Base-by-base conservation (phyloP, 352 stramenopile species). In the Pythium volutum region DNA sequence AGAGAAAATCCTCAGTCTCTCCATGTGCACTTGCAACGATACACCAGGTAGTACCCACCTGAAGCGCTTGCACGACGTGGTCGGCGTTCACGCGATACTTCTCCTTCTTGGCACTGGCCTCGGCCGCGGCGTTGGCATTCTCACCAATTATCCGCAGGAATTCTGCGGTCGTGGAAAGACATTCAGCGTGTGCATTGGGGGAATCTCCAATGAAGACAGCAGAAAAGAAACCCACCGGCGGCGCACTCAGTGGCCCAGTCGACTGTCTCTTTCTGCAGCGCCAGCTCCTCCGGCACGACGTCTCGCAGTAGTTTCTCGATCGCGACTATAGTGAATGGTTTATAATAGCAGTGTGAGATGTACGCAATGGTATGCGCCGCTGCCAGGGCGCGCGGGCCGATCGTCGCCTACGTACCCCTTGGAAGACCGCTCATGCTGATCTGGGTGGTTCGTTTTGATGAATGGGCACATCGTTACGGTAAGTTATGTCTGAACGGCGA, bases 1-100 rank as follows among this genome's bases (percentile, higher is more conserved):
- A 43, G 8, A 36, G 31, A 36, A 36, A n/a, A n/a, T n/a, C 3
- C 16, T 39, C 46, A 38, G 46, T 39, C 46, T 6, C n/a, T 23
- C 15, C 15, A 22, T n/a, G 3, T 31, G 14, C 42, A 4, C 9
- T 31, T 31, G 31, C 10, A 9, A 11, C n/a, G n/a, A n/a, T n/a
- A n/a, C n/a, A n/a, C 27, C 27, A n/a, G 10, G 15, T 15, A 45
- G 22, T 18, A 10, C 34, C 16, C 43, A 87, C 79, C 71, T 87
- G 64, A 25, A 92, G 71, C 52, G 80, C 80, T 36, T 73, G 49
- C 27, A 76, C 62, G 18, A 89, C 71, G 48, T 90, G 73, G 14
- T 88, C 78, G n/a, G 73, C 39, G 18, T 71, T 73, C 49, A 92
- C 79, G 46, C 83, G 83, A 50, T 89, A 88, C 57, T 87, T 86